Evolutionary conservation across 345 rosid species (phyloP).

Genomic region (Iberis pinnata): DNA sequence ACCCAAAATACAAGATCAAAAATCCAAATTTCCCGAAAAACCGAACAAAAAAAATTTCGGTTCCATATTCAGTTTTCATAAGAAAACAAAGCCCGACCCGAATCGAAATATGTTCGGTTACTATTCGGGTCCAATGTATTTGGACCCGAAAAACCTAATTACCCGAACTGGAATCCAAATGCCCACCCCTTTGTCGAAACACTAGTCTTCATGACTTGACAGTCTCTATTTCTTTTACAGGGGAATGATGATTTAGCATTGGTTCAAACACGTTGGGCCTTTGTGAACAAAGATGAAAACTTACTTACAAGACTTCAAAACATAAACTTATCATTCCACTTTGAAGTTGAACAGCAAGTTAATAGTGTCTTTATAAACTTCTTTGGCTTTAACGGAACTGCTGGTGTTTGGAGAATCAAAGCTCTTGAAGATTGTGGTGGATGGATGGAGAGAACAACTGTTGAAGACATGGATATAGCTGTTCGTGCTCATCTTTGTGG

Average conservation of each 20-base stretch:
- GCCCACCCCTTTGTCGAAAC: too few species aligned
- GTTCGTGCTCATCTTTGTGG: conserved; percentile 84
- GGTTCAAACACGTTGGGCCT: conserved; percentile 90
- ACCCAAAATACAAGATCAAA: too few species aligned
- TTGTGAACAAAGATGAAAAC: conserved; percentile 90
- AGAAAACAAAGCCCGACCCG: too few species aligned
- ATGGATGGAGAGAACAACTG: conserved; percentile 90
- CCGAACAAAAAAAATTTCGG: too few species aligned
- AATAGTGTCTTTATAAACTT: conserved; percentile 68
- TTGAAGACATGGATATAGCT: conserved; percentile 91
- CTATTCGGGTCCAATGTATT: too few species aligned
- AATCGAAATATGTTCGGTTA: too few species aligned
- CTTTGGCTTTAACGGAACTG: conserved; percentile 91
- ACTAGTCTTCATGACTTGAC: too few species aligned
- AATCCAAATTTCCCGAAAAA: too few species aligned
- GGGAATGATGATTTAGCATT: conserved; percentile 74
- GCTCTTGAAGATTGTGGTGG: conserved; percentile 84
- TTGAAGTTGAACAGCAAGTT: conserved; percentile 92
- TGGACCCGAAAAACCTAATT: too few species aligned
- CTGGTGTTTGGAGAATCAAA: conserved; percentile 88
- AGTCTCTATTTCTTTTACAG: too few species aligned
- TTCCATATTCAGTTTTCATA: too few species aligned
- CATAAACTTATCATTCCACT: conserved; percentile 81
- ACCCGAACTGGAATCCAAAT: too few species aligned
- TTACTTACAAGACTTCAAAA: conserved; percentile 82